Evolutionary conservation across 768 basidiomycete species (phyloP).

Genomic region (Neoboletus subvelutipes): DNA sequence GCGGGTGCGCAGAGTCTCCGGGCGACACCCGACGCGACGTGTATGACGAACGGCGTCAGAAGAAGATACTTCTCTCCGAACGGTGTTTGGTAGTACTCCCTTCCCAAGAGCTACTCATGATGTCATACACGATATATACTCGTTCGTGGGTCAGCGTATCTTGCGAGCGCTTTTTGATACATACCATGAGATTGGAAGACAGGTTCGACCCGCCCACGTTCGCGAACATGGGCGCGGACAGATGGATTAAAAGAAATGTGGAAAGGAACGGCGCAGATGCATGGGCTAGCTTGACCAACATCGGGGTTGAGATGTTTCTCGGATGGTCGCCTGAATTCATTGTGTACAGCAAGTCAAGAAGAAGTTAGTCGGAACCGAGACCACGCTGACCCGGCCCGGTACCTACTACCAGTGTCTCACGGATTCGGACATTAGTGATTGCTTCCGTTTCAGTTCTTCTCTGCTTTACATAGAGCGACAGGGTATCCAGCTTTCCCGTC

Average conservation of each 20-base stretch:
- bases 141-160: not conserved
- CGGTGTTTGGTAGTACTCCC: conserved; percentile 82
- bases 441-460: no score
- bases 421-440: no score
- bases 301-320: conserved; percentile 12
- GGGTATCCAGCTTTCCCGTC: no score
- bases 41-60: conserved; percentile 62
- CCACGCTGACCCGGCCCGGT: no score
- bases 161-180: conserved; percentile 14
- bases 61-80: conserved; percentile 70
- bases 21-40: conserved; percentile 55
- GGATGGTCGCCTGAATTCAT: conserved; percentile 9
- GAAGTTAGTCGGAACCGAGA: no score
- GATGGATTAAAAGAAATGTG: conserved; percentile 72
- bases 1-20: conserved; percentile 54
- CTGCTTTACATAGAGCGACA: no score
- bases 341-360: not conserved
- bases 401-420: no score
- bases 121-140: not conserved
- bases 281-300: conserved; percentile 61
- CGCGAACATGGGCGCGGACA: conserved; percentile 71
- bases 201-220: conserved; percentile 66
- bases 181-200: conserved; percentile 75
- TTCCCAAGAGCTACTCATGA: conserved; percentile 62
- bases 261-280: conserved; percentile 73